Evolutionary conservation across 345 rosid species (phyloP).

Genomic region (Ailanthus altissimus): DNA sequence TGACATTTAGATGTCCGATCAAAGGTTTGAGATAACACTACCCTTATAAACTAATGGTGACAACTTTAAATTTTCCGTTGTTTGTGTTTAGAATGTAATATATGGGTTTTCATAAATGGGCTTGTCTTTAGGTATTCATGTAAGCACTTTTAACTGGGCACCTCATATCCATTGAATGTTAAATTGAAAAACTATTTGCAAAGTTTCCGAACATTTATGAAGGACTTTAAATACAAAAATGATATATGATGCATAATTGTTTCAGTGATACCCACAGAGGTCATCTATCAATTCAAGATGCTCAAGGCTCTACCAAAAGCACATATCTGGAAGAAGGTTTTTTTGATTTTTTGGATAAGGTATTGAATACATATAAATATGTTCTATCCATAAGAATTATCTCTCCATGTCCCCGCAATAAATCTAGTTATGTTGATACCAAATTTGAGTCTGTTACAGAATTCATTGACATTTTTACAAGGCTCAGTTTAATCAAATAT

Average conservation of each 20-base stretch:
- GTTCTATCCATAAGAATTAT: neutral
- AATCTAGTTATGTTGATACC: neutral
- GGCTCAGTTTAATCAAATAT: slow-evolving; percentile 1
- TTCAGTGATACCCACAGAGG: slow-evolving; percentile 60
- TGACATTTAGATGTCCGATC: slow-evolving; percentile 75
- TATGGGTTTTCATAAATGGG: neutral
- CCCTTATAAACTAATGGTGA: neutral
- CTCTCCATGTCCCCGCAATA: neutral
- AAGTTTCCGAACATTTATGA: neutral
- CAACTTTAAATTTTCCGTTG: neutral
- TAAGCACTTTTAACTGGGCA: too few species aligned
- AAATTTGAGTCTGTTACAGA: neutral
- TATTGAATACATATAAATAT: slow-evolving; percentile 23
- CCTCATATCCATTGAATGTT: neutral
- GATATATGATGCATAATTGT: slow-evolving; percentile 19
- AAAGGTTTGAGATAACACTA: slow-evolving; percentile 55
- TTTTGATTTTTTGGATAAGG: slow-evolving; percentile 72
- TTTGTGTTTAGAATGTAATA: slow-evolving; percentile 5
- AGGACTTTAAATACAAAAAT: neutral
- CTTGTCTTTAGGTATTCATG: neutral
- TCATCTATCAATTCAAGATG: slow-evolving; percentile 59
- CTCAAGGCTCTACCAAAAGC: slow-evolving; percentile 45
- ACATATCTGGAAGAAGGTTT: slow-evolving; percentile 69
- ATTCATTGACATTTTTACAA: slow-evolving; percentile 1
- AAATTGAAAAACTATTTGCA: neutral